Conservation (phyloP, 176 grass and related monocot genomes). For the Avena insularis region DNA sequence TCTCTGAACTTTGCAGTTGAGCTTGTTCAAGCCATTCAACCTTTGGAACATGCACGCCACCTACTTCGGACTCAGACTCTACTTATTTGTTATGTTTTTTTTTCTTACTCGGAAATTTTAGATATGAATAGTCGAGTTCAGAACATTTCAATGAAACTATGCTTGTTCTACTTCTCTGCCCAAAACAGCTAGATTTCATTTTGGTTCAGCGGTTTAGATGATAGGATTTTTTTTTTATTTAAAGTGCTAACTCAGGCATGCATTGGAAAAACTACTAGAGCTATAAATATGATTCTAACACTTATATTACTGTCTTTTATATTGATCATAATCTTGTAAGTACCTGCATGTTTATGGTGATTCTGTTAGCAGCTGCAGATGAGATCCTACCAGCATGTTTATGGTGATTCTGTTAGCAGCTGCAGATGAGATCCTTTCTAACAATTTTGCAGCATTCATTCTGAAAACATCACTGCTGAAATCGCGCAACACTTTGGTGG, state of each 20-base stretch:
- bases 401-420: conserved; percentile 28
- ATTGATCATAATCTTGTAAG: not conserved
- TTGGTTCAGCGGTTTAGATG: not conserved
- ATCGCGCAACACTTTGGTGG: conserved; percentile 59
- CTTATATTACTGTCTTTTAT: not conserved
- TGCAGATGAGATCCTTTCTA: conserved; percentile 40
- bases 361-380: conserved; percentile 30
- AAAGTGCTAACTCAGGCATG: not conserved
- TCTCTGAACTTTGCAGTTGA: not conserved
- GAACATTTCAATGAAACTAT: not conserved
- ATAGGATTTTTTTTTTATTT: not conserved
- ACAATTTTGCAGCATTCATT: conserved; percentile 49
- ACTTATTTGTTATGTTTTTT: not conserved
- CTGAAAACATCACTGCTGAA: conserved; percentile 57
- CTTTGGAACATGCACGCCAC: not conserved
- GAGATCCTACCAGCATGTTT: conserved; percentile 44
- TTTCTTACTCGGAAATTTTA: not conserved
- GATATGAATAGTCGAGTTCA: not conserved
- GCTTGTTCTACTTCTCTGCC: not conserved
- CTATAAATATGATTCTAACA: not conserved
- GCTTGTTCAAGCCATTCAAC: not conserved
- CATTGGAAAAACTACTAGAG: not conserved
- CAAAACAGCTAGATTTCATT: not conserved
- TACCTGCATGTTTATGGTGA: conserved; percentile 50
- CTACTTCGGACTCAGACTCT: not conserved